Percentiles rank a stretch among this genome's conserved stretches.
phyloP scores from a whole-genome alignment of 2,329 filamentous ascomycete genomes.

The Triangularia verruculosa region DNA sequence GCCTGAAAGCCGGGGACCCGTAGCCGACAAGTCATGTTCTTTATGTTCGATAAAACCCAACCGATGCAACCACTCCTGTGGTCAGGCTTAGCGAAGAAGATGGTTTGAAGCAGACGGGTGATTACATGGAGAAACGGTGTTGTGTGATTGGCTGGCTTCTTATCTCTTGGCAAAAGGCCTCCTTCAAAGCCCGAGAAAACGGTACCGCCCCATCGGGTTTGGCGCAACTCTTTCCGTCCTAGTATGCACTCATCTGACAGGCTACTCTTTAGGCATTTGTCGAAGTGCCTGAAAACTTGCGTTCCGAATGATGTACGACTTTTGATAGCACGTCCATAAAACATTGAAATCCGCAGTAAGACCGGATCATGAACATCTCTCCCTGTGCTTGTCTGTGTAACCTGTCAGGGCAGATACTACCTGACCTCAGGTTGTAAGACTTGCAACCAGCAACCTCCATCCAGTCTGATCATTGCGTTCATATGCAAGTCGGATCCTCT shows the following conservation, averaged over 20 bases:
- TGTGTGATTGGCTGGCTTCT: conserved; percentile 17
- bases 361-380: not conserved
- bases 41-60: not conserved
- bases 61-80: not conserved
- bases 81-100: not conserved
- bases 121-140: not conserved
- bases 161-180: conserved; percentile 24
- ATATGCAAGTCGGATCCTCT: not conserved
- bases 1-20: not conserved
- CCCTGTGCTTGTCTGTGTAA: not conserved
- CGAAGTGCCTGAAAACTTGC: not conserved
- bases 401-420: not conserved
- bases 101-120: not conserved
- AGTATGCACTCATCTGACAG: not conserved
- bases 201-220: conserved; percentile 7
- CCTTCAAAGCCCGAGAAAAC: not conserved
- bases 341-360: not conserved
- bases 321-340: not conserved
- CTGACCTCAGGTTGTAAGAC: not conserved
- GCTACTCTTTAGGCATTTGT: not conserved
- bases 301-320: not conserved
- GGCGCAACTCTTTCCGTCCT: not conserved
- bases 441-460: not conserved
- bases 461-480: not conserved
- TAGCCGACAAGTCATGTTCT: not conserved